A percentile compares a stretch with the other conserved stretches of the same genome.
These are phyloP conservation scores for Nepenthes alata DNA, from an alignment of 179 eudicot species.

Conservation along the genomic window DNA sequence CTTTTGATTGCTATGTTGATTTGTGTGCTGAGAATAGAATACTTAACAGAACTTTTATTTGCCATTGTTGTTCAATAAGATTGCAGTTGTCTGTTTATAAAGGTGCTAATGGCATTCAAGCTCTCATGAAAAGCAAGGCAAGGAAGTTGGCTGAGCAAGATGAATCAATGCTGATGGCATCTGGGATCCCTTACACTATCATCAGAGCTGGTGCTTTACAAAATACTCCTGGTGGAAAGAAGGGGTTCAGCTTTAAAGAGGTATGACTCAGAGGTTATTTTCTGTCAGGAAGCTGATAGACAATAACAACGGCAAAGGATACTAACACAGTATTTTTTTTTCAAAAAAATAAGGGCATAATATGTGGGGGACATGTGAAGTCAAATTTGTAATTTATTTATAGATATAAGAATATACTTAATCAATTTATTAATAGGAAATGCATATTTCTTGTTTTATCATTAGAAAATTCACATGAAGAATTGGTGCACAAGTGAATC, in stretches of 20 bases:
- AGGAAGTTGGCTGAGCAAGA: slow-evolving; percentile 68
- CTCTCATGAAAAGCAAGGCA: slow-evolving; percentile 60
- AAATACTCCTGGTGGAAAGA: slow-evolving; percentile 64
- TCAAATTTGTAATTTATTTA: no score
- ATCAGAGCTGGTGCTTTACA: slow-evolving; percentile 57
- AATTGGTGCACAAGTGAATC: no score
- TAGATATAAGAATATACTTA: no score
- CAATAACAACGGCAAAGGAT: no score
- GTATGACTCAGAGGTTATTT: slow-evolving; percentile 14
- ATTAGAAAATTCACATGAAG: no score
- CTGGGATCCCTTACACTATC: slow-evolving; percentile 69
- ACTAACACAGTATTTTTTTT: no score
- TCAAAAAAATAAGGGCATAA: no score
- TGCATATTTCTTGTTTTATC: no score
- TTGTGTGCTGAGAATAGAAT: not conserved
- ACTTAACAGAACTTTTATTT: not conserved
- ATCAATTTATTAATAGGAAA: no score
- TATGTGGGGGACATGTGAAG: no score
- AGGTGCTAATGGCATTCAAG: slow-evolving; percentile 70
- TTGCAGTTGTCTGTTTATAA: slow-evolving; percentile 89
- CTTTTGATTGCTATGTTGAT: slow-evolving; percentile 1
- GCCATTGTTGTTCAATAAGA: slow-evolving; percentile 29
- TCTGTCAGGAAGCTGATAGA: no score
- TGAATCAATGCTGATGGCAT: slow-evolving; percentile 39
- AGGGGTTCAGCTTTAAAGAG: slow-evolving; percentile 78